phyloP scores from a whole-genome alignment of 2,329 filamentous ascomycete species.

The Neonectria faginata region DNA sequence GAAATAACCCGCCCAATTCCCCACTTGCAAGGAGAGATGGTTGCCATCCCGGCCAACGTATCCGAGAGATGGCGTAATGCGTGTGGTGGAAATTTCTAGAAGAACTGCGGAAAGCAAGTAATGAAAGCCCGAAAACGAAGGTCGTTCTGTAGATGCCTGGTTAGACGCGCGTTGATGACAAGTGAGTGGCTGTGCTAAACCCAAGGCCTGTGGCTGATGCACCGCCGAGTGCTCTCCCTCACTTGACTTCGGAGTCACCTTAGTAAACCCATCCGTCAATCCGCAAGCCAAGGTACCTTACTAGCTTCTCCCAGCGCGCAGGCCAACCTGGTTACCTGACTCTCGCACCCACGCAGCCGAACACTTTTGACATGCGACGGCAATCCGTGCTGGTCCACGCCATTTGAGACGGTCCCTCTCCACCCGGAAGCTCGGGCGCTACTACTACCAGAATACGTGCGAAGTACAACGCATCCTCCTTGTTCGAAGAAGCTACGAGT shows the following conservation, averaged over 20 bases:
- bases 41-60: slow-evolving; percentile 11
- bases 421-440: slow-evolving; percentile 45
- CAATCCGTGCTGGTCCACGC: slow-evolving; percentile 43
- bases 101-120: background rate
- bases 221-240: slow-evolving; percentile 11
- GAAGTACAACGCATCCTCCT: slow-evolving; percentile 30
- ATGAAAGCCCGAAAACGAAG: background rate
- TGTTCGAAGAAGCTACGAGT: slow-evolving; percentile 13
- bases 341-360: slow-evolving; percentile 29
- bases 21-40: slow-evolving; percentile 16
- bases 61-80: slow-evolving; percentile 19
- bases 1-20: slow-evolving; percentile 18
- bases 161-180: background rate
- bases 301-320: slow-evolving; percentile 31
- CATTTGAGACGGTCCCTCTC: slow-evolving; percentile 43
- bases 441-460: slow-evolving; percentile 4
- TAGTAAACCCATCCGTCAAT: background rate
- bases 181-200: background rate
- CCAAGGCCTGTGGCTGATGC: slow-evolving; percentile 37
- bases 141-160: background rate
- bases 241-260: background rate
- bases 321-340: slow-evolving; percentile 28
- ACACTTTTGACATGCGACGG: slow-evolving; percentile 43
- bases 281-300: background rate
- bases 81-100: slow-evolving; percentile 26